Evolutionary conservation across 2,329 filamentous ascomycete species (phyloP).

Genomic region (Clonostachys solani): DNA sequence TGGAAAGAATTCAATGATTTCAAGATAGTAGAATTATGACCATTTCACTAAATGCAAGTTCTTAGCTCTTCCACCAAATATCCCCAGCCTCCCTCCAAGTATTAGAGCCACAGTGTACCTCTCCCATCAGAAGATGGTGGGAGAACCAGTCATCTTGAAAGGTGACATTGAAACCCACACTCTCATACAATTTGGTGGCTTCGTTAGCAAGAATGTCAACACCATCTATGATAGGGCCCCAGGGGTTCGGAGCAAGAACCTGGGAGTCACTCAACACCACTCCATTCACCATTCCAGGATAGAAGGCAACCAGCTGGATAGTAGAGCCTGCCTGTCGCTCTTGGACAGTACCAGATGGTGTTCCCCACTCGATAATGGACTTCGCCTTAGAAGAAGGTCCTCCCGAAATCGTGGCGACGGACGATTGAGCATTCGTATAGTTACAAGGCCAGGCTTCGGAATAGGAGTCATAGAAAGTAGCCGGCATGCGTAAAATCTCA

Average conservation of each 20-base stretch:
- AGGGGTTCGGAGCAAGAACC: constrained; percentile 12
- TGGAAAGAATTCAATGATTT: background rate
- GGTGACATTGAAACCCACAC: constrained; percentile 10
- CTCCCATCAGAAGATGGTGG: constrained; percentile 13
- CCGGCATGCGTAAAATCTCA: constrained; percentile 14
- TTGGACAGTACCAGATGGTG: background rate
- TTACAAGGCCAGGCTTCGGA: background rate
- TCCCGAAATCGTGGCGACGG: background rate
- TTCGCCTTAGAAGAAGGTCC: background rate
- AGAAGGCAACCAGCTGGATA: constrained; percentile 3
- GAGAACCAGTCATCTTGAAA: constrained; percentile 20
- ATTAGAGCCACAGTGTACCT: constrained; percentile 18
- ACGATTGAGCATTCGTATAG: background rate
- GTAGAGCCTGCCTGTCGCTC: background rate
- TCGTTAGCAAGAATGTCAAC: constrained; percentile 15
- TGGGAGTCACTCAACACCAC: constrained; percentile 9
- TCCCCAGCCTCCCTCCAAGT: constrained; percentile 3
- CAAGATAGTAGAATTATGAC: background rate
- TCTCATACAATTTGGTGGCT: constrained; percentile 10
- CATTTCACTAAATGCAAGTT: background rate
- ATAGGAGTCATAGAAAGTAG: constrained; percentile 6
- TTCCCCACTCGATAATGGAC: background rate
- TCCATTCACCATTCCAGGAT: constrained; percentile 11
- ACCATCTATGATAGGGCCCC: constrained; percentile 16
- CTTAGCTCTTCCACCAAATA: constrained; percentile 9